Percentiles rank a stretch among this genome's conserved stretches.
phyloP scores from a whole-genome alignment of 768 basidiomycete genomes.

The Dacryopinax primogenitus region DNA sequence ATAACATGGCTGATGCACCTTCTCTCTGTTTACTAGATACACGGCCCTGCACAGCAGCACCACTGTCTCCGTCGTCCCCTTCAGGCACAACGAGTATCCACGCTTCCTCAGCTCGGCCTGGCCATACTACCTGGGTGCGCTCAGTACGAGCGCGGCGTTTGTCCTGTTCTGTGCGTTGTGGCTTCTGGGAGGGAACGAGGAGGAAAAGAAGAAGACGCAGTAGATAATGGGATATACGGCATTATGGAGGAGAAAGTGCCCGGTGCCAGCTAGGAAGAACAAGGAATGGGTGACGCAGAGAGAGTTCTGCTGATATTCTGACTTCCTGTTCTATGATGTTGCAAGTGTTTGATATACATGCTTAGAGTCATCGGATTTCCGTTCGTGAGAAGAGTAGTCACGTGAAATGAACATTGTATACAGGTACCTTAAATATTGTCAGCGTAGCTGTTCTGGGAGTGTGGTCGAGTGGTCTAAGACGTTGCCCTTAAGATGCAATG shows the following conservation, averaged over 20 bases:
- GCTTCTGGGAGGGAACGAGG: constrained; percentile 62
- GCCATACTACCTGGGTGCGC: constrained; percentile 88
- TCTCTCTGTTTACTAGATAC: constrained; percentile 35
- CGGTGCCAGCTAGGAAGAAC: too few relatives aligned
- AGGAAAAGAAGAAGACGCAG: constrained; percentile 36
- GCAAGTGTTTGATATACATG: too few relatives aligned
- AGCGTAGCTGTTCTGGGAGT: too few relatives aligned
- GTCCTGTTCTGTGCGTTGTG: constrained; percentile 76
- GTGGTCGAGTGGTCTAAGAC: constrained; percentile 10
- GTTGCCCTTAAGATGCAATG: constrained; percentile 10
- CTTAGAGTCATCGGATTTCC: too few relatives aligned
- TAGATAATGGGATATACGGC: constrained; percentile 10
- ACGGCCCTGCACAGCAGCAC: constrained; percentile 60
- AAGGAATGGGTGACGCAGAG: too few relatives aligned
- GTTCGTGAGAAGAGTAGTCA: too few relatives aligned
- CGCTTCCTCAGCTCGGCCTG: constrained; percentile 90
- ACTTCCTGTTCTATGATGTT: too few relatives aligned
- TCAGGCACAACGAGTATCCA: constrained; percentile 87
- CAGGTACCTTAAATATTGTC: background rate
- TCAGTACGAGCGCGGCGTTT: constrained; percentile 78
- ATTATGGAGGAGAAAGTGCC: background rate
- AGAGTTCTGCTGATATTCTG: too few relatives aligned
- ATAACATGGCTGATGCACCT: background rate
- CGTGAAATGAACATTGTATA: background rate
- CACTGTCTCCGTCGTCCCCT: constrained; percentile 80